Conservation (phyloP, 1,284 basidiomycete species). For the Phenoliferia sp. region DNA sequence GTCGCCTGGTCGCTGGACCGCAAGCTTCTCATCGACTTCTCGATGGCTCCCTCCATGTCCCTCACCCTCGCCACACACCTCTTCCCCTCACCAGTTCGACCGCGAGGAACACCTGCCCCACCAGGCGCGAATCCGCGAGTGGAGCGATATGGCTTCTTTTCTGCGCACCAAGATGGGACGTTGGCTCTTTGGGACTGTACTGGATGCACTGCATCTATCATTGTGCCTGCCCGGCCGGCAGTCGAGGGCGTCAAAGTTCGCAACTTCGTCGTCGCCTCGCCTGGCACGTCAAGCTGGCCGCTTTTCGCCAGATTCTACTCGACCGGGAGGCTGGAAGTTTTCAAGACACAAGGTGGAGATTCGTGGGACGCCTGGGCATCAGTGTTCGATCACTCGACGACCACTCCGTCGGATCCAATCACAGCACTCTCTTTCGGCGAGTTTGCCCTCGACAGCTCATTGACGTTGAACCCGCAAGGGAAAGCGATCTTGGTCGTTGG, state of each 20-base stretch:
- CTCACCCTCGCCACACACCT: not conserved
- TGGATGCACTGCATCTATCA: not conserved
- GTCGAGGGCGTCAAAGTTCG: not conserved
- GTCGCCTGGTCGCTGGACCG: conserved; percentile 55
- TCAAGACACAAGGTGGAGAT: not conserved
- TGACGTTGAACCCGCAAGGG: not conserved
- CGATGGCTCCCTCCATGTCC: not conserved
- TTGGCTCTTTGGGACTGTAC: conserved; percentile 22
- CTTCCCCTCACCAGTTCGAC: not conserved
- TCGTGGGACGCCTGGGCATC: not conserved
- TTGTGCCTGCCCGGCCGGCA: not conserved
- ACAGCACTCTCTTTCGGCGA: conserved; percentile 5
- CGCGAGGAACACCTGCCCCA: not conserved
- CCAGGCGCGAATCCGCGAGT: not conserved
- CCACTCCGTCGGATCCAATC: not conserved
- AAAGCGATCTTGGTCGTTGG: conserved; percentile 55
- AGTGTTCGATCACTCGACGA: not conserved
- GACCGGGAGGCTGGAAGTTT: conserved; percentile 9
- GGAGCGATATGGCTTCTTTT: conserved; percentile 3
- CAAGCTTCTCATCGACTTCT: conserved; percentile 47
- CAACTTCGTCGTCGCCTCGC: not conserved
- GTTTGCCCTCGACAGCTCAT: conserved; percentile 1
- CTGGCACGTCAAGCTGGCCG: not conserved
- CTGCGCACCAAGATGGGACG: conserved; percentile 13
- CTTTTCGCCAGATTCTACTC: not conserved